A percentile compares a stretch with the other conserved stretches of the same genome.
Conservation (phyloP, 805 yeast genomes). For the Barnettozyma pratensis region DNA sequence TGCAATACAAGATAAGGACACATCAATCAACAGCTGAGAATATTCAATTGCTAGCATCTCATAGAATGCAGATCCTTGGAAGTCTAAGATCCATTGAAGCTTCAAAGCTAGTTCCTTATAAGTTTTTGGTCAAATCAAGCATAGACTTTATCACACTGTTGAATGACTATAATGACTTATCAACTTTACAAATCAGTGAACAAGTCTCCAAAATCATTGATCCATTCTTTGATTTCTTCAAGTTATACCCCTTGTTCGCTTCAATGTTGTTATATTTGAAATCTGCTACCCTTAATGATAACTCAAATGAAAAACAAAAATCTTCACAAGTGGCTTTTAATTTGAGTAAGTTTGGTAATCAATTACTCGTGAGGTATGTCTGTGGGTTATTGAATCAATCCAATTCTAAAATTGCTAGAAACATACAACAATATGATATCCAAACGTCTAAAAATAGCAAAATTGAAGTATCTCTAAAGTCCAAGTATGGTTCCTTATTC, state of each 20-base stretch:
- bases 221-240: conserved; percentile 15
- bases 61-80: conserved; percentile 4
- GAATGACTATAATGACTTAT: conserved; percentile 12
- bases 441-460: conserved; percentile 18
- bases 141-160: conserved; percentile 10
- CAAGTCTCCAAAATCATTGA: conserved; percentile 7
- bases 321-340: conserved; percentile 24
- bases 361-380: conserved; percentile 21
- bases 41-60: conserved; percentile 2
- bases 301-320: conserved; percentile 26
- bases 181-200: conserved; percentile 15
- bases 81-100: conserved; percentile 3
- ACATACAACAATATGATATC: conserved; percentile 21
- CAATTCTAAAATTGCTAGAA: conserved; percentile 22
- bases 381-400: conserved; percentile 19
- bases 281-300: conserved; percentile 21
- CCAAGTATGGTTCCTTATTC: background rate
- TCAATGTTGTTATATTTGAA: conserved; percentile 20
- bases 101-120: conserved; percentile 6
- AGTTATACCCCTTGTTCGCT: conserved; percentile 17
- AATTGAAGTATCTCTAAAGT: conserved; percentile 2
- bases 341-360: conserved; percentile 21
- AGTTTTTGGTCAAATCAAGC: conserved; percentile 13
- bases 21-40: background rate
- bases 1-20: conserved; percentile 7